Base-by-base conservation (phyloP, 768 basidiomycete species). In the Leccinum uliginosum region DNA sequence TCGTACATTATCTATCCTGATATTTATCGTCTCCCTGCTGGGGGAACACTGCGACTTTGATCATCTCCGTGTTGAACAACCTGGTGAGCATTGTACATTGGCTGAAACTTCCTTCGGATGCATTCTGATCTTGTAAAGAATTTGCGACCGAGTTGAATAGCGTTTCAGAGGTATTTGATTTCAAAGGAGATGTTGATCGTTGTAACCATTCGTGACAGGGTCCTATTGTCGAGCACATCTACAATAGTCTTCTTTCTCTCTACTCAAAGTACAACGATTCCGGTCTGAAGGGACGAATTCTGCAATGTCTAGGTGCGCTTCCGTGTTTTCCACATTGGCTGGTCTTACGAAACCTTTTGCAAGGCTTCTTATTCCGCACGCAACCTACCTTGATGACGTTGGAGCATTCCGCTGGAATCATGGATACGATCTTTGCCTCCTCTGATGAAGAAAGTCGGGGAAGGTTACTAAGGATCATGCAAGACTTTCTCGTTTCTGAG, bases 31-130 rank as follows among this genome's bases (percentile, higher is more conserved):
- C 1, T 81, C 93, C 0, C 74, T 98, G 1, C 83, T 98, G 0
- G 89, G 86, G 40, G 93, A 98, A 71, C 83, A 96, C 67, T 95
- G 91, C 61, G 79, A 93, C 58, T 93, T 98, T 64, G 95, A 98
- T 67, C 73, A 75, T 2, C 73, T 98, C 11, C 81, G 92, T 17
- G 63, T 61, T 12, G 85, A 88, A 40, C 76, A 83, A 62, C 68
- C 76, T 7, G 79, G 89, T 91, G 65, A 46, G 85, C 75, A 24
- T 8, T 8, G 3, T 43, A 19, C 10, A 19, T 43, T 19, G 40
- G 11, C n/a, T n/a, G 17, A 43, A 4, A 34, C 1, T 5, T n/a
- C n/a, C n/a, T n/a, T 24, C 12, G 3, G 10, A 35, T 4, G 27
- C 19, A 30, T 14, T 40, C 53, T 61, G n/a, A 63, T 29, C 10